Evolutionary conservation across 345 rosid genomes (phyloP).

Genomic region (Hibiscus mutabilis): DNA sequence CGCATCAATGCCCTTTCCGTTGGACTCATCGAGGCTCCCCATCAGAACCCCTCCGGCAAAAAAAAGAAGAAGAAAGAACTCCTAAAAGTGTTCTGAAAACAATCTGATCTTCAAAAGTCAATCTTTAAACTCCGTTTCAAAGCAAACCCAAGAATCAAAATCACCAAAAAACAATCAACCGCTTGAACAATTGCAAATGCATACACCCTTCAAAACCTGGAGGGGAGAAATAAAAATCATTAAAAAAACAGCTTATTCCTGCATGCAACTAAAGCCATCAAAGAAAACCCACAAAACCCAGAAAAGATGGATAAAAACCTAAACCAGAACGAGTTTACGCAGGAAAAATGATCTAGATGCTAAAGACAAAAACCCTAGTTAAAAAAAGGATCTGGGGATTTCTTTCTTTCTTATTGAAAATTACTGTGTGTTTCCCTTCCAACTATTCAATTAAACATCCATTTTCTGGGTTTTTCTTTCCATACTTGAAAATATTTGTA

Average conservation of each 20-base stretch:
- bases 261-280: slow-evolving; percentile 22
- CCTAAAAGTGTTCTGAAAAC: not conserved
- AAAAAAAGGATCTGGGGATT: not conserved
- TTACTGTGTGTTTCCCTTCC: not conserved
- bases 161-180: slow-evolving; percentile 14
- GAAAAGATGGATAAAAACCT: slow-evolving; percentile 8
- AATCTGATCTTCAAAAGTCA: slow-evolving; percentile 19
- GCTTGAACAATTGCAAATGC: slow-evolving; percentile 18
- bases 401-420: not conserved
- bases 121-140: slow-evolving; percentile 12
- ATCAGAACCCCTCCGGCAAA: slow-evolving; percentile 31
- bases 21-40: slow-evolving; percentile 66
- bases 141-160: slow-evolving; percentile 19
- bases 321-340: not conserved
- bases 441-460: not conserved
- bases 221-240: not conserved
- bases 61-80: too few relatives aligned
- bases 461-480: not conserved
- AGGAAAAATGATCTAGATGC: not conserved
- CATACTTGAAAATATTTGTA: not conserved
- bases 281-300: slow-evolving; percentile 4
- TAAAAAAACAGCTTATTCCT: not conserved
- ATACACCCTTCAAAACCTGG: slow-evolving; percentile 15
- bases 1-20: slow-evolving; percentile 55
- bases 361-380: not conserved